Conservation (phyloP, 2,329 filamentous ascomycete genomes). For the Penicillium sp. region DNA sequence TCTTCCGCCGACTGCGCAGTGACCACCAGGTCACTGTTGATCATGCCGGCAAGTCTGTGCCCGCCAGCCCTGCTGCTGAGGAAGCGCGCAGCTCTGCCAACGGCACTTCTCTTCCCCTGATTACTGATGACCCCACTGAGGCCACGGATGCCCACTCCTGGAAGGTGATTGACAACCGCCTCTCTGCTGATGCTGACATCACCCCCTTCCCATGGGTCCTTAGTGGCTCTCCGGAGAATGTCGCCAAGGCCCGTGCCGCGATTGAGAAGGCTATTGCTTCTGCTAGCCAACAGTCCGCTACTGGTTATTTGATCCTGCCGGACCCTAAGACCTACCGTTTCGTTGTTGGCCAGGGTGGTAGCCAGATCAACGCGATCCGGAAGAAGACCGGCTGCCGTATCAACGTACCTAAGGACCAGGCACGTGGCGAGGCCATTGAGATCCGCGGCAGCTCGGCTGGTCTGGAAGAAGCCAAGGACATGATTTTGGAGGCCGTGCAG, state of each 20-base stretch:
- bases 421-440: slow-evolving; percentile 78
- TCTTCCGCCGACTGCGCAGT: slow-evolving; percentile 87
- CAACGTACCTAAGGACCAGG: slow-evolving; percentile 82
- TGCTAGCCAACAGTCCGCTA: slow-evolving; percentile 54
- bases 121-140: slow-evolving; percentile 77
- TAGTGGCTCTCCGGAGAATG: slow-evolving; percentile 71
- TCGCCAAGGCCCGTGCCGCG: slow-evolving; percentile 75
- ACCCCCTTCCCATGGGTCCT: slow-evolving; percentile 77
- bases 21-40: slow-evolving; percentile 89
- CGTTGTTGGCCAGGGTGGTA: slow-evolving; percentile 84
- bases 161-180: slow-evolving; percentile 66
- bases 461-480: slow-evolving; percentile 80
- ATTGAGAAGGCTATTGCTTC: slow-evolving; percentile 71
- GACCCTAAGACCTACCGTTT: slow-evolving; percentile 87
- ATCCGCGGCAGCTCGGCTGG: slow-evolving; percentile 77
- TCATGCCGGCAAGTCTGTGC: slow-evolving; percentile 77
- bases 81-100: slow-evolving; percentile 55
- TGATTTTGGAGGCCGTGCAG: slow-evolving; percentile 81
- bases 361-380: slow-evolving; percentile 88
- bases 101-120: slow-evolving; percentile 71
- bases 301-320: slow-evolving; percentile 84
- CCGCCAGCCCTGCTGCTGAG: slow-evolving; percentile 62
- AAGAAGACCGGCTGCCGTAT: slow-evolving; percentile 92
- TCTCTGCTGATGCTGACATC: slow-evolving; percentile 29
- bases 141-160: slow-evolving; percentile 73